Base-by-base conservation (phyloP, 352 stramenopile species). In the Phytophthora uliginosa region DNA sequence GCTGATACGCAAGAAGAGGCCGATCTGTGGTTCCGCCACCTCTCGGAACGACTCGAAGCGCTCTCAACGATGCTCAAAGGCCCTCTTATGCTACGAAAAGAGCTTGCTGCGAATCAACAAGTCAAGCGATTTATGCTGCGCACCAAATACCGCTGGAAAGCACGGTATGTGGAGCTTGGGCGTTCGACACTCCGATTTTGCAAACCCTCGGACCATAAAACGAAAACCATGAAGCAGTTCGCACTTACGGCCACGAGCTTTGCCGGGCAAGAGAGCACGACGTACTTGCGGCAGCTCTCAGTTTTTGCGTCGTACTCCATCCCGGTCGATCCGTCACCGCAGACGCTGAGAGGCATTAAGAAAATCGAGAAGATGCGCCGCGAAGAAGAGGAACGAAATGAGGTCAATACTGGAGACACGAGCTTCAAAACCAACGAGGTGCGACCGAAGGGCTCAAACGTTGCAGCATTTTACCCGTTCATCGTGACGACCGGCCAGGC, bases 61-160 rank as follows among this genome's bases (percentile, higher is more conserved):
- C 61, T 93, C 3, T 63, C 79, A 12, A 83, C 79, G 3, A 87
- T 94, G 71, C 56, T 92, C 9, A 77, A 74, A 22, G 84, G 84
- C 3, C 59, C 59, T 17, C 68, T 92, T 0, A 77, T 91, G 73
- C 24, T 91, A 26, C 79, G 84, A 7, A 91, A 90, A 40, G 84
- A 91, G 63, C 58, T 92, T 8, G 55, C 74, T 0, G 52, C 70
- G 1, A 71, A 71, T 3, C 73, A 91, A 20, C 84, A 91, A 58
- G 31, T 94, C 26, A 87, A 90, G 48, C 84, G 84, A 1, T 57
- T 81, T 22, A 55, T 89, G 26, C 65, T 92, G 20, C 69, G 83
- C 15, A 88, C 86, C 15, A 93, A 93, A 47, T 93, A 93, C 68
- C 85, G 63, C n/a, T 93, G 84, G 84, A 85, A 88, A 55, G 40